Evolutionary conservation across 2,329 filamentous ascomycete species (phyloP), one percentile per base, ranked within the genome.

Genomic region (Cytospora chrysosperma): DNA sequence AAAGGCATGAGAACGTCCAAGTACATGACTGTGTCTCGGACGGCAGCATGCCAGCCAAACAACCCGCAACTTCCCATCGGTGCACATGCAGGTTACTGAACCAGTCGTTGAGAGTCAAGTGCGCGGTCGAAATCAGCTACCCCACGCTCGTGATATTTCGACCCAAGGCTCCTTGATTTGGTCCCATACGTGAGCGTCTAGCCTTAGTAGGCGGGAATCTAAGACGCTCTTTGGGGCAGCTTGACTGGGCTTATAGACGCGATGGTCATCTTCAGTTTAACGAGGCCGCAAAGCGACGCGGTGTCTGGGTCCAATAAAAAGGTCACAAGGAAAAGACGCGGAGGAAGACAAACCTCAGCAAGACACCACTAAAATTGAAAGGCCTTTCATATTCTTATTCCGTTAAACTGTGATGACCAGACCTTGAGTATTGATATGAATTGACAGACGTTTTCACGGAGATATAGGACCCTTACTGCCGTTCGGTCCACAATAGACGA

Each of bases 1-100:
- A 5, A 61, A 54, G 37, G 32, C 64, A 32, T 65, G 64, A 65
- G 21, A 9, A 24, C 17, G 4, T 12, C 6, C 6, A 7, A 62
- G 17, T 19, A n/a, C 43, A 51, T 37, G 47, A n/a, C 50, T 9
- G 40, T 56, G 30, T 56, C 43, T 56, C 59, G 43, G 53, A 37
- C 26, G 59, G 21, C 59, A 30, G 19, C 26, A 52, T 17, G 24
- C n/a, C 32, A 34, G 12, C 13, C 7, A n/a, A 43, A 43, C 19
- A 34, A 10, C 32, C 32, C 32, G 17, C 19, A 43, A 43, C 8
- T 24, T 9, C 7, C 43, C n/a, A 7, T 8, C 43, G n/a, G 10
- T n/a, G n/a, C 43, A n/a, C 43, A 47, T 47, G n/a, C 43, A 24
- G 43, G 9, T 8, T 24, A 47, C 43, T 47, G n/a, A 13, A 47